Evolutionary conservation across 2,329 filamentous ascomycete species (phyloP).

Genomic region (Aspergillus intermedius): DNA sequence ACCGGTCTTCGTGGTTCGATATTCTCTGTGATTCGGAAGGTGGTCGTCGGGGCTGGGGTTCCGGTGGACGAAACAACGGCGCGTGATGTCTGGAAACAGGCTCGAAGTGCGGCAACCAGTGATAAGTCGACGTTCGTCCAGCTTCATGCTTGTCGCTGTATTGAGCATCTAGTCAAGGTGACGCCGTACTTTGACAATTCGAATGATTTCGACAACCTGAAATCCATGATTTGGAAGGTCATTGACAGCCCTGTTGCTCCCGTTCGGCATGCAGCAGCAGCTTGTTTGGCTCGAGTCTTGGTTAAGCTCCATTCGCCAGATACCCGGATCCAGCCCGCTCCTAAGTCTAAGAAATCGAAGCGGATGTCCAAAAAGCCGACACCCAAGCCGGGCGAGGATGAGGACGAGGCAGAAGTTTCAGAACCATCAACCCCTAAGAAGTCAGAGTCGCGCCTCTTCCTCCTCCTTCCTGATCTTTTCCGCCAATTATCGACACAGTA

Average conservation of each 20-base stretch:
- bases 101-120: slow-evolving; percentile 63
- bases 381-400: slow-evolving; percentile 58
- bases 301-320: slow-evolving; percentile 71
- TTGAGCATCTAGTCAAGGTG: slow-evolving; percentile 64
- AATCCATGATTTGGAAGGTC: slow-evolving; percentile 74
- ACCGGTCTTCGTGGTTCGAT: slow-evolving; percentile 74
- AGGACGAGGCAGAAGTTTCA: slow-evolving; percentile 64
- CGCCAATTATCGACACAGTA: slow-evolving; percentile 76
- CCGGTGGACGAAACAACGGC: slow-evolving; percentile 78
- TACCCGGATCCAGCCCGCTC: slow-evolving; percentile 44
- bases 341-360: slow-evolving; percentile 63
- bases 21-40: slow-evolving; percentile 67
- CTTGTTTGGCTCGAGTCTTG: slow-evolving; percentile 75
- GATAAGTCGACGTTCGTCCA: slow-evolving; percentile 84
- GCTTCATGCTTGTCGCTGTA: slow-evolving; percentile 68
- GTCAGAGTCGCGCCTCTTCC: slow-evolving; percentile 60
- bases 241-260: slow-evolving; percentile 70
- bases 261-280: slow-evolving; percentile 78
- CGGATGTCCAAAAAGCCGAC: slow-evolving; percentile 61
- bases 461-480: slow-evolving; percentile 72
- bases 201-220: slow-evolving; percentile 83
- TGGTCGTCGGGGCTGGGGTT: slow-evolving; percentile 65
- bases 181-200: slow-evolving; percentile 83
- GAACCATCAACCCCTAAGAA: slow-evolving; percentile 73
- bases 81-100: slow-evolving; percentile 92